A percentile compares a stretch with the other conserved stretches of the same genome.
Conservation (phyloP, 306 rosid species). For the Oemleria cerasiformis region DNA sequence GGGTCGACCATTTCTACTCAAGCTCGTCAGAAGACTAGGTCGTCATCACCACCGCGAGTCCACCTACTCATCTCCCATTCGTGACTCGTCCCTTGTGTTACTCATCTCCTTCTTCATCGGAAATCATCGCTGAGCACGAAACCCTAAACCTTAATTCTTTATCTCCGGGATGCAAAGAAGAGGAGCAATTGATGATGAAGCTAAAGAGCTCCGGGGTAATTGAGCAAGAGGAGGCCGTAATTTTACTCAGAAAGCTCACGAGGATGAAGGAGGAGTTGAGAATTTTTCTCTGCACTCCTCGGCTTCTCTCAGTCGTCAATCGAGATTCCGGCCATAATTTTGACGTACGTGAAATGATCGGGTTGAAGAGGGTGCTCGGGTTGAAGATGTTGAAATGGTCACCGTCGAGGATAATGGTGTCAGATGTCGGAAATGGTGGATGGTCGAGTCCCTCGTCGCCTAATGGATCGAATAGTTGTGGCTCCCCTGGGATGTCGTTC, state of each 20-base stretch:
- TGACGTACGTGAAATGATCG: no score
- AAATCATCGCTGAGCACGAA: slow-evolving; percentile 32
- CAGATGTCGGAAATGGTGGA: no score
- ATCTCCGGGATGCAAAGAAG: slow-evolving; percentile 40
- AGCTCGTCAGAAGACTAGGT: slow-evolving; percentile 52
- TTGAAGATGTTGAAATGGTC: no score
- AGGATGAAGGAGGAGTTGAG: slow-evolving; percentile 52
- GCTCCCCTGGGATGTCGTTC: no score
- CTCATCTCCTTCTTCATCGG: slow-evolving; percentile 57
- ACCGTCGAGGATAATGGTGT: no score
- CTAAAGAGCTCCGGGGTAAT: slow-evolving; percentile 46
- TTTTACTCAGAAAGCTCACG: slow-evolving; percentile 56
- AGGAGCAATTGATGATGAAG: slow-evolving; percentile 36
- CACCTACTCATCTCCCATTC: slow-evolving; percentile 56
- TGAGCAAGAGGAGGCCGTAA: slow-evolving; percentile 69
- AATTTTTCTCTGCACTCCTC: slow-evolving; percentile 54
- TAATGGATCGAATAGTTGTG: no score
- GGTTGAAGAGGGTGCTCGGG: no score
- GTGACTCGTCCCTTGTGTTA: slow-evolving; percentile 65
- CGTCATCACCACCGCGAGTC: slow-evolving; percentile 46
- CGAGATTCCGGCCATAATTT: no score
- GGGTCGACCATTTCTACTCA: slow-evolving; percentile 43
- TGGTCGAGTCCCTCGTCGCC: no score
- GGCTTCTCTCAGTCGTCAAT: slow-evolving; percentile 42
- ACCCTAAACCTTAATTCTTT: slow-evolving; percentile 44